These are phyloP conservation scores for Boletus edulis DNA, from an alignment of 768 basidiomycete species.

Conservation along the genomic window DNA sequence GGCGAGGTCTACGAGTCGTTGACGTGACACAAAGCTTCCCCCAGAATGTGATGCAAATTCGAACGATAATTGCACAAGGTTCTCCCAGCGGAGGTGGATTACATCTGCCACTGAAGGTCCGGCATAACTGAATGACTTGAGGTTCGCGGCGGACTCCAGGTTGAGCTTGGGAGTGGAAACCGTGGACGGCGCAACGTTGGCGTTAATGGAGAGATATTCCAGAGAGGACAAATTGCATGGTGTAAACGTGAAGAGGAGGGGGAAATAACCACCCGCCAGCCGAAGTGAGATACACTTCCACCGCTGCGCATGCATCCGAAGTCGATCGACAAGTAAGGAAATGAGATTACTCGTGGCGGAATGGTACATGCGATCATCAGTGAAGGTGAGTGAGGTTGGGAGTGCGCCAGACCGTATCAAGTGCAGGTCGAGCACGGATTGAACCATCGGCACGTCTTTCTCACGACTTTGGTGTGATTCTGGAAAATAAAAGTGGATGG, in stretches of 20 bases:
- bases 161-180: too few relatives aligned
- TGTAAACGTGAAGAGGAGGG: slow-evolving; percentile 11
- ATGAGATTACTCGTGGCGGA: background rate
- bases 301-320: background rate
- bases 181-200: too few relatives aligned
- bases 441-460: slow-evolving; percentile 3
- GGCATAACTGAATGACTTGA: slow-evolving; percentile 15
- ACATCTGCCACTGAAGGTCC: background rate
- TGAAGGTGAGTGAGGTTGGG: slow-evolving; percentile 14
- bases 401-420: slow-evolving; percentile 10
- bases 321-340: slow-evolving; percentile 1
- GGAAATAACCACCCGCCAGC: slow-evolving; percentile 6
- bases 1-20: background rate
- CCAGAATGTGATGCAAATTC: slow-evolving; percentile 6
- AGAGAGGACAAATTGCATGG: slow-evolving; percentile 10
- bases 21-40: background rate
- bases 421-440: slow-evolving; percentile 3
- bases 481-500: slow-evolving; percentile 14
- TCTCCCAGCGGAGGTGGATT: slow-evolving; percentile 10
- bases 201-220: slow-evolving; percentile 11
- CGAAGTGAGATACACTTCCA: too few relatives aligned
- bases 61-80: slow-evolving; percentile 13
- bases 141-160: slow-evolving; percentile 8
- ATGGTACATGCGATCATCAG: slow-evolving; percentile 15
- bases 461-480: background rate